These are phyloP conservation scores for Schizosaccharomyces osmophilus DNA, from an alignment of 805 yeast genomes.

Conservation along the genomic window DNA sequence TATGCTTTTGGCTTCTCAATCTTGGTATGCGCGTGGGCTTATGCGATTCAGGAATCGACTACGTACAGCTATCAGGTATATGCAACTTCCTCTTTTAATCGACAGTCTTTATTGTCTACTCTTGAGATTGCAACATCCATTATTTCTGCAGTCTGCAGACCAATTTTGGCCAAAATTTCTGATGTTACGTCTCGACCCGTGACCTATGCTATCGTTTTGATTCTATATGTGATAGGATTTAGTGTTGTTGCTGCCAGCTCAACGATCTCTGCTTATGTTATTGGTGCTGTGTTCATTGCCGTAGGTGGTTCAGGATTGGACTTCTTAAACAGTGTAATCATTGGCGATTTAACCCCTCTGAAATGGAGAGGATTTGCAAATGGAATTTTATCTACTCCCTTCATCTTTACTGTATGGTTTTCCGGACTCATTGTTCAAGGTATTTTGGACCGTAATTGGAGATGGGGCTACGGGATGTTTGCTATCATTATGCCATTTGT, in stretches of 20 bases:
- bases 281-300: conserved; percentile 17
- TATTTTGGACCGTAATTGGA: conserved; percentile 14
- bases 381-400: conserved; percentile 19
- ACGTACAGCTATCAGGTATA: not conserved
- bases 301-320: conserved; percentile 18
- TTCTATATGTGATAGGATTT: conserved; percentile 16
- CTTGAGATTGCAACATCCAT: conserved; percentile 19
- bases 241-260: conserved; percentile 17
- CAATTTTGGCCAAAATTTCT: conserved; percentile 20
- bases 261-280: conserved; percentile 16
- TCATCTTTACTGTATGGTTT: conserved; percentile 3
- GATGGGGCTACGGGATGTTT: conserved; percentile 29
- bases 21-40: not conserved
- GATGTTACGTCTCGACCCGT: conserved; percentile 20
- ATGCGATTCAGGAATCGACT: not conserved
- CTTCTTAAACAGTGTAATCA: conserved; percentile 16
- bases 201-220: conserved; percentile 15
- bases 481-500: conserved; percentile 22
- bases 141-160: conserved; percentile 17
- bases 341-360: conserved; percentile 11
- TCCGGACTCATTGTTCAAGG: not conserved
- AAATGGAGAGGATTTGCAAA: conserved; percentile 18
- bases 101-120: conserved; percentile 17
- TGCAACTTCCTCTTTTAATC: not conserved
- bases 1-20: not conserved